phyloP scores from a whole-genome alignment of 1,284 basidiomycete genomes.

The Marasmius oreades region DNA sequence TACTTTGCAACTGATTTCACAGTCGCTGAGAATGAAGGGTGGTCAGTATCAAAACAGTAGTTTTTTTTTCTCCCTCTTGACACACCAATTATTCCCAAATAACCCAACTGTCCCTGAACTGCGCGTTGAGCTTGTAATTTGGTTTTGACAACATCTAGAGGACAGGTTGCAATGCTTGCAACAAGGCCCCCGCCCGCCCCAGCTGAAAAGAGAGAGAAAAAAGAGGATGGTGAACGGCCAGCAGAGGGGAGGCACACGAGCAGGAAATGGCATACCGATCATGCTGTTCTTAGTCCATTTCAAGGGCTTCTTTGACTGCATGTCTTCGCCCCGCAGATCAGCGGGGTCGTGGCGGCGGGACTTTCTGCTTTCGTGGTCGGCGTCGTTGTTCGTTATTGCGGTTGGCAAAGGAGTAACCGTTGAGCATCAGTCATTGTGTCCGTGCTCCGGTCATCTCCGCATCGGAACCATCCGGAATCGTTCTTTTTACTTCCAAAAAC shows the following conservation, averaged over 20 bases:
- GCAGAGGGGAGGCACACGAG: background rate
- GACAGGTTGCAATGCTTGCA: slow-evolving; percentile 93
- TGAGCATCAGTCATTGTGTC: background rate
- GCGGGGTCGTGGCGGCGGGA: slow-evolving; percentile 38
- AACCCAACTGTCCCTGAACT: slow-evolving; percentile 61
- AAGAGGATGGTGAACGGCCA: slow-evolving; percentile 12
- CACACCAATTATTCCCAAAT: slow-evolving; percentile 76
- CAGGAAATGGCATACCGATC: slow-evolving; percentile 49
- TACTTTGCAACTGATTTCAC: slow-evolving; percentile 67
- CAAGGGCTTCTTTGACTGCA: slow-evolving; percentile 50
- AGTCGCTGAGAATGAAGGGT: slow-evolving; percentile 47
- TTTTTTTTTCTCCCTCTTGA: too few species aligned
- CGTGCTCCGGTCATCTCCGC: background rate
- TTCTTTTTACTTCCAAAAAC: too few species aligned
- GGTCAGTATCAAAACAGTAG: too few species aligned
- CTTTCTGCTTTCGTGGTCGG: slow-evolving; percentile 25
- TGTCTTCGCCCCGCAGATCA: slow-evolving; percentile 60
- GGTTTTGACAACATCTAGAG: slow-evolving; percentile 97
- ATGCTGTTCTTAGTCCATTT: slow-evolving; percentile 75
- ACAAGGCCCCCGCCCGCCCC: slow-evolving; percentile 87
- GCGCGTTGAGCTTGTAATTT: slow-evolving; percentile 88
- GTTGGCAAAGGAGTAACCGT: background rate
- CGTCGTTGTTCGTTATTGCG: slow-evolving; percentile 19
- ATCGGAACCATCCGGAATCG: background rate
- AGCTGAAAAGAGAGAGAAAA: slow-evolving; percentile 38